These are phyloP conservation scores for Brasilioporus rufonigricans DNA, from an alignment of 768 basidiomycete genomes.

Conservation along the genomic window DNA sequence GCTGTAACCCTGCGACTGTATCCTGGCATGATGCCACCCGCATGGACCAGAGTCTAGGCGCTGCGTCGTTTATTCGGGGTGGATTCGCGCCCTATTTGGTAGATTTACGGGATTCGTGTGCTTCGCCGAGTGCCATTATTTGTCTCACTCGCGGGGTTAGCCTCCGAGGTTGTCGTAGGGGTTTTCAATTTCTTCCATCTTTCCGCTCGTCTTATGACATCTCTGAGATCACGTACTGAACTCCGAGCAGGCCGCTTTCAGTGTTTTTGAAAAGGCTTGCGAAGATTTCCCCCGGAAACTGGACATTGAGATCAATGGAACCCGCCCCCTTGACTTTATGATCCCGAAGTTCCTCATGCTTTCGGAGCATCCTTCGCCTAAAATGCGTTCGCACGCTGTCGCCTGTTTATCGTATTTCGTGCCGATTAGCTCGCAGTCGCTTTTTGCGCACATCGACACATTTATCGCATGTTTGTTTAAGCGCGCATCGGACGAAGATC, in stretches of 20 bases:
- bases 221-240: conserved; percentile 13
- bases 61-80: conserved; percentile 9
- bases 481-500: conserved; percentile 89
- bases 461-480: conserved; percentile 95
- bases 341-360: conserved; percentile 92
- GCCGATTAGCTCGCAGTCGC: conserved; percentile 80
- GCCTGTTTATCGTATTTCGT: conserved; percentile 95
- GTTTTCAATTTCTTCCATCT: neutral
- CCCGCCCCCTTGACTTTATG: conserved; percentile 93
- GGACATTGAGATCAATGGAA: conserved; percentile 90
- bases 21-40: neutral
- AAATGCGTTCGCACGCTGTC: conserved; percentile 92
- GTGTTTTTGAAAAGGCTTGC: conserved; percentile 91
- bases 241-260: conserved; percentile 75
- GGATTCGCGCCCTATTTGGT: conserved; percentile 1
- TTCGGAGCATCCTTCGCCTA: conserved; percentile 79
- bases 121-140: conserved; percentile 6
- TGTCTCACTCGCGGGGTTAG: neutral
- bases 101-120: neutral
- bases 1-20: neutral
- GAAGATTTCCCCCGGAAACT: conserved; percentile 96
- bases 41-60: neutral
- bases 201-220: neutral
- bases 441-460: conserved; percentile 87
- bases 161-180: conserved; percentile 4